Conservation (phyloP, 2,329 filamentous ascomycete species). For the Neopestalotiopsis sp. region DNA sequence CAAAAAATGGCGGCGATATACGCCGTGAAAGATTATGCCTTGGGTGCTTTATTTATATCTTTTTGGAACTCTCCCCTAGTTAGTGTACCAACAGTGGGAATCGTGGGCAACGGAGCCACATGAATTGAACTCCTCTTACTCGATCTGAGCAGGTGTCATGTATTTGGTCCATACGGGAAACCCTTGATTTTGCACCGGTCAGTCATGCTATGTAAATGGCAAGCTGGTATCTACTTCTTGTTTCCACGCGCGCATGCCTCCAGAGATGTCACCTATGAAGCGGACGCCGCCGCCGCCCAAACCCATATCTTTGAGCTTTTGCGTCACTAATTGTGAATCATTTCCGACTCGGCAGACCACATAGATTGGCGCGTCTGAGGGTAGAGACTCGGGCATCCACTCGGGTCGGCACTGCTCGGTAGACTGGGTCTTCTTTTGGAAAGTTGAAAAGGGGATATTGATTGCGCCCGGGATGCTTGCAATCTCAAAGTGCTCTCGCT, state of each 20-base stretch:
- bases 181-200: neutral
- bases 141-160: neutral
- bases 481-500: slow-evolving; percentile 83
- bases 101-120: neutral
- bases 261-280: slow-evolving; percentile 73
- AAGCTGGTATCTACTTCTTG: slow-evolving; percentile 65
- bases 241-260: slow-evolving; percentile 77
- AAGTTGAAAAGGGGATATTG: slow-evolving; percentile 72
- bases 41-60: neutral
- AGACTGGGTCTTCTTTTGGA: slow-evolving; percentile 38
- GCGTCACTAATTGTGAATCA: slow-evolving; percentile 75
- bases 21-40: neutral
- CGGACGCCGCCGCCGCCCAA: slow-evolving; percentile 57
- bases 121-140: slow-evolving; percentile 20
- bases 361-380: slow-evolving; percentile 63
- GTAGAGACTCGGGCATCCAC: slow-evolving; percentile 47
- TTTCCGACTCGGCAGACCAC: slow-evolving; percentile 78
- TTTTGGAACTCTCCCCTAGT: slow-evolving; percentile 18
- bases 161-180: neutral
- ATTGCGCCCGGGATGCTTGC: slow-evolving; percentile 77
- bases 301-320: slow-evolving; percentile 68
- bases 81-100: slow-evolving; percentile 17
- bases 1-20: neutral
- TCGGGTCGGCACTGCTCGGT: slow-evolving; percentile 30
- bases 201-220: slow-evolving; percentile 53